A percentile compares a stretch with the other conserved stretches of the same genome.
Conservation (phyloP, 129 eudicot species). For the Centella asiatica region DNA sequence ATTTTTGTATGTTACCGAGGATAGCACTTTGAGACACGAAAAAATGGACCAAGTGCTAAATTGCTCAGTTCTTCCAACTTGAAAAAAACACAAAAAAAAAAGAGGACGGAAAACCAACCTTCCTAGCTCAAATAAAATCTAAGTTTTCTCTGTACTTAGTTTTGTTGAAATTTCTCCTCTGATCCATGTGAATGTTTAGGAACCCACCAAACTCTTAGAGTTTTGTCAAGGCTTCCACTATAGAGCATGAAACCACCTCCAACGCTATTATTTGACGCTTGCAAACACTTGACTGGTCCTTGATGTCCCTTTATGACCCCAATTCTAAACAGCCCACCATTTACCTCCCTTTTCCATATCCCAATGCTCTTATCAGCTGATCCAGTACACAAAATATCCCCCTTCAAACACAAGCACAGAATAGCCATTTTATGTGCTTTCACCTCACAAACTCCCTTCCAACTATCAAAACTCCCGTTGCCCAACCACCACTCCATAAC, state of each 20-base stretch:
- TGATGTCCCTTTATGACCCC: constrained; percentile 80
- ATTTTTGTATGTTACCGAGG: too few relatives aligned
- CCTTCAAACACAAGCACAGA: constrained; percentile 62
- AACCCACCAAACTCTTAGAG: constrained; percentile 96
- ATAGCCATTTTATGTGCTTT: constrained; percentile 77
- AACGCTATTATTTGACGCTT: constrained; percentile 42
- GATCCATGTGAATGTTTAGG: constrained; percentile 28
- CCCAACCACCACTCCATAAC: constrained; percentile 83
- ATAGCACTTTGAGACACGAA: too few relatives aligned
- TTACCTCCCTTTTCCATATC: constrained; percentile 59
- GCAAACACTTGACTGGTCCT: constrained; percentile 86
- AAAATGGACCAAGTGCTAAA: too few relatives aligned
- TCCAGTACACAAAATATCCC: constrained; percentile 70
- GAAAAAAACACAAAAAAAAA: too few relatives aligned
- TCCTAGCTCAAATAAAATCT: background rate
- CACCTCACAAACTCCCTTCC: constrained; percentile 58
- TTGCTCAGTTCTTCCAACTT: too few relatives aligned
- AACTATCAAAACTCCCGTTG: constrained; percentile 34
- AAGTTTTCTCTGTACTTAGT: constrained; percentile 14
- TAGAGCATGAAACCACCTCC: constrained; percentile 88
- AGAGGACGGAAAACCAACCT: too few relatives aligned
- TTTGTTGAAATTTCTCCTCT: constrained; percentile 14
- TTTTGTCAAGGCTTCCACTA: constrained; percentile 84
- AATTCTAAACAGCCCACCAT: constrained; percentile 46
- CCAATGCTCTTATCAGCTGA: constrained; percentile 77